These are phyloP conservation scores for Dalbergia cochinchinensis DNA, from an alignment of 306 rosid species.

Conservation along the genomic window DNA sequence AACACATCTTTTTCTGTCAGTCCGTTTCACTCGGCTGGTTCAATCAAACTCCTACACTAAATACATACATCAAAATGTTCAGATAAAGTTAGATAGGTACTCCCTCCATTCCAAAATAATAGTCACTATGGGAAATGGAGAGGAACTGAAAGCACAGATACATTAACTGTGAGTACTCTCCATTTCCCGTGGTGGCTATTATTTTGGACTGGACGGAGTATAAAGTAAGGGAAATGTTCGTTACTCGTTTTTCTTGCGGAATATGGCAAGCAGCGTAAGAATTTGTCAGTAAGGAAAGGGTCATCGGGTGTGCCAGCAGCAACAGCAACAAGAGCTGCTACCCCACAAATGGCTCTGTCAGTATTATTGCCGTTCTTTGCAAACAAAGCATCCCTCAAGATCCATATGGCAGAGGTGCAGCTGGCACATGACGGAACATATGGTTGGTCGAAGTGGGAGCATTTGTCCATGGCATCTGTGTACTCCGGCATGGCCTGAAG, in stretches of 20 bases:
- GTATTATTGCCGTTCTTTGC: background rate
- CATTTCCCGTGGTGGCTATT: too few relatives aligned
- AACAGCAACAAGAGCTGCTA: constrained; percentile 64
- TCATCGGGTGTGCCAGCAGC: constrained; percentile 49
- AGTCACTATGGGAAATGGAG: too few relatives aligned
- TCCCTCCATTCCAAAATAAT: too few relatives aligned
- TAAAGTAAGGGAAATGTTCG: background rate
- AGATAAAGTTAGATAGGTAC: too few relatives aligned
- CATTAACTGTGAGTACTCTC: too few relatives aligned
- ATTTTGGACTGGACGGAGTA: too few relatives aligned
- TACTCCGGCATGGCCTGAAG: constrained; percentile 25
- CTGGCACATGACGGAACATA: constrained; percentile 45
- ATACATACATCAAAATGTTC: too few relatives aligned
- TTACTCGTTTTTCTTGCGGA: constrained; percentile 46
- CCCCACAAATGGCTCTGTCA: constrained; percentile 59
- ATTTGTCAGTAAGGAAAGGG: constrained; percentile 37
- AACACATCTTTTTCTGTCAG: background rate
- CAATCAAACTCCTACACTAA: too few relatives aligned
- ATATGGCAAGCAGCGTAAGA: constrained; percentile 62
- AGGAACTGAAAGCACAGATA: too few relatives aligned
- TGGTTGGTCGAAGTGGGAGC: constrained; percentile 48
- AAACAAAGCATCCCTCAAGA: constrained; percentile 42
- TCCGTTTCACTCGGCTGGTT: too few relatives aligned
- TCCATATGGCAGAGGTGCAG: constrained; percentile 49
- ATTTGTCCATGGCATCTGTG: constrained; percentile 44